phyloP scores from a whole-genome alignment of 2,329 filamentous ascomycete genomes.

The Sclerotinia trifoliorum region DNA sequence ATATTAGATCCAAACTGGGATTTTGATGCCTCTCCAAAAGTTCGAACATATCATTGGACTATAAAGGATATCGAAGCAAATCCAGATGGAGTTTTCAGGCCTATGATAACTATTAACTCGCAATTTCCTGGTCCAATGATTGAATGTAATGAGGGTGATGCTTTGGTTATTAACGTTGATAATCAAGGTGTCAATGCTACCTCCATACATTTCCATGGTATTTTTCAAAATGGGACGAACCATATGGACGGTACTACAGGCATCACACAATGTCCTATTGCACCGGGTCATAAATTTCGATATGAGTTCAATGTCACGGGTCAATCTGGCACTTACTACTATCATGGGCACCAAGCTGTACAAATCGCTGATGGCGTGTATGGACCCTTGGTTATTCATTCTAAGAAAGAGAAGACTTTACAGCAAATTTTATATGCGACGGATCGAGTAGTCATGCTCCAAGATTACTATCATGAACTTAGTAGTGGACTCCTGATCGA shows the following conservation, averaged over 20 bases:
- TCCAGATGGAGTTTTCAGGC: conserved; percentile 57
- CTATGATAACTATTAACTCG: conserved; percentile 70
- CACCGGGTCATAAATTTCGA: conserved; percentile 59
- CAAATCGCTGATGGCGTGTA: conserved; percentile 69
- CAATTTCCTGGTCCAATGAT: conserved; percentile 73
- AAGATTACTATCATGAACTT: conserved; percentile 69
- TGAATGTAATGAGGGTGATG: conserved; percentile 71
- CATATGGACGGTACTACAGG: conserved; percentile 71
- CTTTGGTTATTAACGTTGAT: conserved; percentile 64
- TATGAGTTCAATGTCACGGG: conserved; percentile 65
- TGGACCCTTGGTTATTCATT: conserved; percentile 65
- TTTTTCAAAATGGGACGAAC: conserved; percentile 74
- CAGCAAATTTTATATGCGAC: conserved; percentile 53
- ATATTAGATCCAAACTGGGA: conserved; percentile 58
- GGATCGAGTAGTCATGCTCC: conserved; percentile 65
- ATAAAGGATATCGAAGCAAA: conserved; percentile 57
- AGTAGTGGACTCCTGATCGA: conserved; percentile 44
- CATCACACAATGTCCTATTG: conserved; percentile 61
- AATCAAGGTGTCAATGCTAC: conserved; percentile 65
- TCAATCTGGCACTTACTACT: conserved; percentile 54
- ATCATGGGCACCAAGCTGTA: conserved; percentile 64
- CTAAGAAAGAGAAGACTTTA: conserved; percentile 51
- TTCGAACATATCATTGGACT: conserved; percentile 59
- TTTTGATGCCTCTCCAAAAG: conserved; percentile 48
- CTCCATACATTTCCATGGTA: conserved; percentile 73